Evolutionary conservation across 2,329 filamentous ascomycete genomes (phyloP).

Genomic region (Celoporthe dispersa): DNA sequence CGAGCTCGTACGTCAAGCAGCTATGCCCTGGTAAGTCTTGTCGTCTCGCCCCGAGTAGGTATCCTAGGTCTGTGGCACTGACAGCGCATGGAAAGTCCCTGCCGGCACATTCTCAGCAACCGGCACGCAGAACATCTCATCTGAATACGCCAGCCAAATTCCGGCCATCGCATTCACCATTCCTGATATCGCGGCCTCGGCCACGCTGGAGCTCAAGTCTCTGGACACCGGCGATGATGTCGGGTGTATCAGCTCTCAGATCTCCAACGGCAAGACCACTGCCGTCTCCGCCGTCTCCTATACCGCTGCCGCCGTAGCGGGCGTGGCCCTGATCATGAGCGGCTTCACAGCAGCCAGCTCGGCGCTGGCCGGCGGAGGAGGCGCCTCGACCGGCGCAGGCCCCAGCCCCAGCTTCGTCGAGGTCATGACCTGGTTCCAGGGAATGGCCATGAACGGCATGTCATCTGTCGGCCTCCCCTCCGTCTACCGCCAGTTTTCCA

Average conservation of each 20-base stretch:
- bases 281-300: slow-evolving; percentile 78
- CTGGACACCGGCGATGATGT: slow-evolving; percentile 62
- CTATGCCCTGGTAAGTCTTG: slow-evolving; percentile 75
- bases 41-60: slow-evolving; percentile 24
- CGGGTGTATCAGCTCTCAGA: slow-evolving; percentile 80
- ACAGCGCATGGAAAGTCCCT: slow-evolving; percentile 63
- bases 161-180: slow-evolving; percentile 88
- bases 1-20: slow-evolving; percentile 66
- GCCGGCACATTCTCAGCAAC: slow-evolving; percentile 72
- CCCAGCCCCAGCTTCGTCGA: slow-evolving; percentile 85
- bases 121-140: slow-evolving; percentile 74
- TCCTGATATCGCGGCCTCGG: slow-evolving; percentile 86
- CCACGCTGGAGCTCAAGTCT: slow-evolving; percentile 74
- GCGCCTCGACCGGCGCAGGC: slow-evolving; percentile 57
- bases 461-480: slow-evolving; percentile 85
- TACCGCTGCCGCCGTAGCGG: slow-evolving; percentile 81
- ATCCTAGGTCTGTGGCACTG: slow-evolving; percentile 24
- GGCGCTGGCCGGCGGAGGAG: slow-evolving; percentile 58
- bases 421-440: slow-evolving; percentile 88
- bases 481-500: slow-evolving; percentile 86
- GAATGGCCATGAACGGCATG: slow-evolving; percentile 96
- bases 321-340: slow-evolving; percentile 76
- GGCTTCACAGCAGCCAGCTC: slow-evolving; percentile 72
- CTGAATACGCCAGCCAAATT: slow-evolving; percentile 72
- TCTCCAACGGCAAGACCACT: slow-evolving; percentile 87